phyloP scores from a whole-genome alignment of 139 green algal genomes.

The Desmodesmus armatus region DNA sequence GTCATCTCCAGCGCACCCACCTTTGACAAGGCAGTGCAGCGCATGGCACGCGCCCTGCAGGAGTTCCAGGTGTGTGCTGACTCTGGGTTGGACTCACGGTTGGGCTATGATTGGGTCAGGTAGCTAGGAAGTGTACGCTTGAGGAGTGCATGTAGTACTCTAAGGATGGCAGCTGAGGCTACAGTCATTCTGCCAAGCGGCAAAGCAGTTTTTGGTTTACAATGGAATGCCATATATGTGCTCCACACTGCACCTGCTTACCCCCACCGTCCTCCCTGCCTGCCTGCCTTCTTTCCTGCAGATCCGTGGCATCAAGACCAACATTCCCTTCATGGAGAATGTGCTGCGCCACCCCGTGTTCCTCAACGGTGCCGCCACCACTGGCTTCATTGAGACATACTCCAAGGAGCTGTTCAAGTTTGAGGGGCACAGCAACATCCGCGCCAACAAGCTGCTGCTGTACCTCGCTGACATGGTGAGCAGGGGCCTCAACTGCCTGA shows the following conservation, averaged over 20 bases:
- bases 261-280: too few species aligned
- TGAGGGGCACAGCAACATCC: conserved; percentile 58
- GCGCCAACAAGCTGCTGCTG: conserved; percentile 74
- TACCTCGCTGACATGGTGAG: conserved; percentile 84
- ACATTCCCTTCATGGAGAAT: conserved; percentile 93
- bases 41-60: conserved; percentile 88
- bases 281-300: not conserved
- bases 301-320: conserved; percentile 95
- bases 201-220: too few species aligned
- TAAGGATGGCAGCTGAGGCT: too few species aligned
- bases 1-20: conserved; percentile 78
- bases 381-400: conserved; percentile 84
- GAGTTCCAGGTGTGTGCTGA: conserved; percentile 81
- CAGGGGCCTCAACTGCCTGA: not conserved
- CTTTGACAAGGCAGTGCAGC: conserved; percentile 84
- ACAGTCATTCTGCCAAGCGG: too few species aligned
- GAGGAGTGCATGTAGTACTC: too few species aligned
- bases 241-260: too few species aligned
- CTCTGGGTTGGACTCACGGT: too few species aligned
- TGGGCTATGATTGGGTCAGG: too few species aligned
- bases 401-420: conserved; percentile 77
- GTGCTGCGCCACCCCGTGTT: conserved; percentile 92
- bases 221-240: too few species aligned
- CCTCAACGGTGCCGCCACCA: conserved; percentile 73
- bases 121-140: too few species aligned